Conservation (phyloP, 176 grass and related monocot genomes). For the maize (Zea mays) region Zm-B73-REFERENCE-NAM-5.0 NC_050096.1:258579001-258579500, state of each 20-base stretch:
- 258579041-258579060: not conserved
- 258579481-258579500: no score
- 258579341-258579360: conserved; percentile 5
- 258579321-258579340: conserved; percentile 41
- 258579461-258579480: no score
- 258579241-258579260: conserved; percentile 30
- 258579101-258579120: not conserved
- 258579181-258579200: not conserved
- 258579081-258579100: not conserved
- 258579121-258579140: not conserved
- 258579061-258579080: not conserved
- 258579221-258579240: not conserved
- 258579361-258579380: not conserved
- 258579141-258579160: not conserved
- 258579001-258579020: not conserved
- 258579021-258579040: not conserved
- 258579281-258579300: not conserved
- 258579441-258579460: no score
- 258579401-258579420: not conserved
- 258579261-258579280: not conserved
- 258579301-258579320: conserved; percentile 17
- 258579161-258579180: not conserved
- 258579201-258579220: not conserved
- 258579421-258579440: no score
- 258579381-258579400: not conserved